Evolutionary conservation across 495 filamentous ascomycete genomes (phyloP).

Genomic region (Aspergillus bertholletiae): DNA sequence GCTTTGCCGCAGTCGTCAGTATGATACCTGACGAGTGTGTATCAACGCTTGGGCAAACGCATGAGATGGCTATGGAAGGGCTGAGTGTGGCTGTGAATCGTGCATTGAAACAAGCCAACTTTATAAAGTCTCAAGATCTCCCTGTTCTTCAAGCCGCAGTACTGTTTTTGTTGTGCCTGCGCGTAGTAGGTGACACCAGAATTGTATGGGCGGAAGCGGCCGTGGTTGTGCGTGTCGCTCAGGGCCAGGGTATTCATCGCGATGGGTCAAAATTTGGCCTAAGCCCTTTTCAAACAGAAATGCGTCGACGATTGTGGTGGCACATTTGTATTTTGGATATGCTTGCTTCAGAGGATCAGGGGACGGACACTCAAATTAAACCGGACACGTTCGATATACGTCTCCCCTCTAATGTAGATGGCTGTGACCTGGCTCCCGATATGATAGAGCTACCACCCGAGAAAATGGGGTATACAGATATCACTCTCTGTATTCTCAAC

Average conservation of each 20-base stretch:
- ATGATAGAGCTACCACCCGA: conserved; percentile 49
- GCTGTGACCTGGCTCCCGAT: conserved; percentile 57
- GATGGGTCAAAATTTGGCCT: conserved; percentile 60
- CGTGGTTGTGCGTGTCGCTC: conserved; percentile 65
- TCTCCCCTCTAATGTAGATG: conserved; percentile 65
- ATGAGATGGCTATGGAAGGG: conserved; percentile 41
- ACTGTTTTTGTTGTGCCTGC: conserved; percentile 58
- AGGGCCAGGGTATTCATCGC: conserved; percentile 67
- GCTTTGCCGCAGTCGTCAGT: conserved; percentile 66
- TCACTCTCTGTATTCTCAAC: conserved; percentile 66
- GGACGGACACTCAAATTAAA: conserved; percentile 63
- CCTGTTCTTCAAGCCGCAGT: conserved; percentile 66
- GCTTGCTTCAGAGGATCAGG: conserved; percentile 71
- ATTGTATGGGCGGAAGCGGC: conserved; percentile 58
- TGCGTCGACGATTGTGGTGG: conserved; percentile 76
- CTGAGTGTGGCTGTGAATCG: conserved; percentile 68
- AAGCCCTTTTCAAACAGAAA: conserved; percentile 67
- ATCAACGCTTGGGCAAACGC: conserved; percentile 1
- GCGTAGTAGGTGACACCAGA: conserved; percentile 50
- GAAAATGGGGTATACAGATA: conserved; percentile 60
- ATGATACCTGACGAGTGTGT: conserved; percentile 38
- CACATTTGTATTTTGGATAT: conserved; percentile 70
- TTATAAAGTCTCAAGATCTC: conserved; percentile 61
- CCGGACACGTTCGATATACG: conserved; percentile 62
- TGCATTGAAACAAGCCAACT: conserved; percentile 61